Base-by-base conservation (phyloP, 441 rosid species). In the Biscutella laevigata region DNA sequence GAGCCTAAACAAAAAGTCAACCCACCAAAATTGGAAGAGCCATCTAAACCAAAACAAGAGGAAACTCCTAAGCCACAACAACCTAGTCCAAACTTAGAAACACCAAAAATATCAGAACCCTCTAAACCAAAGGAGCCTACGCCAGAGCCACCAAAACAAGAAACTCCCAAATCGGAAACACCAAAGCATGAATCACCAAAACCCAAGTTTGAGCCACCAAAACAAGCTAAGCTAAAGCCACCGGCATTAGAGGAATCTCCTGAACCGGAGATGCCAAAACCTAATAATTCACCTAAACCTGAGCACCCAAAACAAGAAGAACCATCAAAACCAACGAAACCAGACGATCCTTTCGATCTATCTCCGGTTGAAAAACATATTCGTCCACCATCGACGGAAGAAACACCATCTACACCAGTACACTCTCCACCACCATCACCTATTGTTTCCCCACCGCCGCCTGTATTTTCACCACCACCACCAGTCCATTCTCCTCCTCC, bases 1-100 rank as follows among this genome's bases (percentile, higher is more conserved):
- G 27, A 59, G 5, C 59, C 57, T 2, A 4, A 37, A 9, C 51
- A 25, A 16, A 38, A 49, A 11, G 25, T 10, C 1, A 19, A 48
- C 3, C 64, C 77, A 19, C 30, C 43, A 7, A 42, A 28, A 29
- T n/a, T 28, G 3, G 55, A 61, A 59, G 38, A 48, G 54, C 43
- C 61, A 14, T 36, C 72, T 46, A 40, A 46, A 9, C 50, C 71
- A 25, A 62, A 81, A 2, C 38, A 75, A n/a, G 53, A 59, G 11
- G 36, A 54, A 24, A n/a, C 61, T 30, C 48, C 67, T 1, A 40
- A 62, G 40, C 44, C 62, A 34, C 61, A 71, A 15, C 6, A 40
- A 0, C 42, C 59, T 14, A 43, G 62, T 37, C 65, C 71, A 11
- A 50, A 60, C 12, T 33, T 27, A 0, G 48, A 62, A 29, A 28